Percentiles rank a stretch among this genome's conserved stretches.
phyloP scores from a whole-genome alignment of 352 stramenopile genomes.

The Globisporangium heterothallicum region DNA sequence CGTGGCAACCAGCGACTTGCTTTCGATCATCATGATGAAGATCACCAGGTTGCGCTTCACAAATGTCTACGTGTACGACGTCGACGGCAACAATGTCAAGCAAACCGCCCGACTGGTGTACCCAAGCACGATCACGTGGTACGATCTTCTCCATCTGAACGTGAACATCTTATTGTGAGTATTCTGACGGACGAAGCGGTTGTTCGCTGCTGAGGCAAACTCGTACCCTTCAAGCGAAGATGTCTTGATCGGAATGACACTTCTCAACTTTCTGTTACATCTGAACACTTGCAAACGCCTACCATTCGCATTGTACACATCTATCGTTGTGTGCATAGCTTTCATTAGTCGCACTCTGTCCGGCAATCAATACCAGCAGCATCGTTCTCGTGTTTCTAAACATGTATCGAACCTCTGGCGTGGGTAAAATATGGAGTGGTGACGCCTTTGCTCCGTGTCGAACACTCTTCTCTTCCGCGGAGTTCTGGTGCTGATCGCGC shows the following conservation, averaged over 20 bases:
- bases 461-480: constrained; percentile 25
- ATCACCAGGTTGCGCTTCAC: not conserved
- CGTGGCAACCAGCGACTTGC: constrained; percentile 12
- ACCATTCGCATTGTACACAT: no score
- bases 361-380: constrained; percentile 26
- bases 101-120: constrained; percentile 5
- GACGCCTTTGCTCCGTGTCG: constrained; percentile 40
- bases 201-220: constrained; percentile 18
- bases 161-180: constrained; percentile 1
- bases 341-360: constrained; percentile 37
- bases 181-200: constrained; percentile 25
- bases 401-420: constrained; percentile 23
- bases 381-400: constrained; percentile 27
- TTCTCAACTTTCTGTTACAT: no score
- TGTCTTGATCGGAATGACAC: constrained; percentile 38
- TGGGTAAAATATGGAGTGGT: constrained; percentile 34
- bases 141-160: constrained; percentile 3
- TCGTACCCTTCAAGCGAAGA: constrained; percentile 21
- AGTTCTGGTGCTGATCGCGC: constrained; percentile 25
- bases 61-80: constrained; percentile 9
- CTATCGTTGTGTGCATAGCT: constrained; percentile 40
- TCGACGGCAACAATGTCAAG: constrained; percentile 22
- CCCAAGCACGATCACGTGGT: constrained; percentile 1
- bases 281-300: no score
- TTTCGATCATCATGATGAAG: constrained; percentile 13